phyloP scores from a whole-genome alignment of 2,329 filamentous ascomycete genomes.

The Aspergillus bombycis region DNA sequence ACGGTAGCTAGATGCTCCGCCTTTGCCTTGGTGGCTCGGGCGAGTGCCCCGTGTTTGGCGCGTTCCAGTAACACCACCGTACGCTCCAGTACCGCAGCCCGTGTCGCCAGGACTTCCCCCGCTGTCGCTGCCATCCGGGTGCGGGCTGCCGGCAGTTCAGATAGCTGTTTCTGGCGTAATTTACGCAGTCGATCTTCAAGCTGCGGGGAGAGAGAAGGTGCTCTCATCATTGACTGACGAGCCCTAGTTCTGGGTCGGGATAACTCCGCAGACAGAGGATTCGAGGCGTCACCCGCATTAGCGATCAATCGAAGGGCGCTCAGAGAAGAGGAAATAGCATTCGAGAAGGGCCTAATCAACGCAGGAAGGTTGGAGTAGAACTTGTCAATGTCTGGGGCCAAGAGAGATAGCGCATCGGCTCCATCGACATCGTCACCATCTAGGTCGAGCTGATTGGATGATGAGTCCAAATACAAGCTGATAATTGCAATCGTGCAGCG shows the following conservation, averaged over 20 bases:
- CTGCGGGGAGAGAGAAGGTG: conserved; percentile 29
- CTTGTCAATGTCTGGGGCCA: conserved; percentile 38
- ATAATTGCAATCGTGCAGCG: conserved; percentile 41
- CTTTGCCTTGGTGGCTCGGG: conserved; percentile 40
- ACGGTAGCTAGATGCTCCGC: conserved; percentile 45
- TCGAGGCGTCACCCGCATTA: conserved; percentile 20
- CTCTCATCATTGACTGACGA: conserved; percentile 11
- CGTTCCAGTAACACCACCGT: conserved; percentile 45
- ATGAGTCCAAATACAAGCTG: conserved; percentile 41
- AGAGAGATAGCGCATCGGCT: conserved; percentile 34
- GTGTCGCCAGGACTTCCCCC: conserved; percentile 36
- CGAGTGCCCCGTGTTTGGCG: conserved; percentile 42
- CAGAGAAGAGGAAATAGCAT: conserved; percentile 27
- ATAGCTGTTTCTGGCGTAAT: conserved; percentile 36
- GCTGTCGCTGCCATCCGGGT: conserved; percentile 39
- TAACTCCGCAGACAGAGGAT: conserved; percentile 15
- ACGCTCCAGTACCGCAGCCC: conserved; percentile 39
- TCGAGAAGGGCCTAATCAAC: conserved; percentile 30
- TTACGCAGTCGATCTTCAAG: conserved; percentile 30
- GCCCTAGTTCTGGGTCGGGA: conserved; percentile 19
- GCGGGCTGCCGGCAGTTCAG: conserved; percentile 36
- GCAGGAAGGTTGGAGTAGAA: conserved; percentile 37
- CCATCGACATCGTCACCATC: conserved; percentile 20
- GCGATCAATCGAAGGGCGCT: conserved; percentile 32
- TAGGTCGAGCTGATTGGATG: conserved; percentile 24